These are phyloP conservation scores for Colletotrichum sp. DNA, from an alignment of 2,329 filamentous ascomycete genomes.

Conservation along the genomic window DNA sequence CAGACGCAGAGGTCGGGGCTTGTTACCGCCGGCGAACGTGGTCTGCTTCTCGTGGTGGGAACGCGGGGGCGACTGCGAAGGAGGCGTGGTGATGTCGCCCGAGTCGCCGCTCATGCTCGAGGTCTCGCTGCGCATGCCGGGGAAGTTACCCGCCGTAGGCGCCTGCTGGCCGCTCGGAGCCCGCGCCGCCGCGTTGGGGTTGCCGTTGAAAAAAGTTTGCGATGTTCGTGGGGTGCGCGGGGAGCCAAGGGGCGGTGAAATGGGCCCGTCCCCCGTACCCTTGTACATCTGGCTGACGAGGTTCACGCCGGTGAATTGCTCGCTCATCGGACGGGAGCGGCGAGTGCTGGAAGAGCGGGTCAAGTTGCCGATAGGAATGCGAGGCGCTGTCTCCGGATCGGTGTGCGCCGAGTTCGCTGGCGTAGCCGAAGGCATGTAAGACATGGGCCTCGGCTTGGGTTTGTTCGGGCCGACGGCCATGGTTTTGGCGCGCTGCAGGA, in stretches of 20 bases:
- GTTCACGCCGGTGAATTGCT: conserved; percentile 66
- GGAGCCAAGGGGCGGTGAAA: conserved; percentile 64
- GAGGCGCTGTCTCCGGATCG: conserved; percentile 77
- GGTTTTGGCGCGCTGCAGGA: conserved; percentile 67
- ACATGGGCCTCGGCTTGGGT: conserved; percentile 61
- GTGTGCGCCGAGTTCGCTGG: conserved; percentile 48
- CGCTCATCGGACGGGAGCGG: conserved; percentile 64
- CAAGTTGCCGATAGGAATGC: conserved; percentile 71
- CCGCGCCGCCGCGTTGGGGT: conserved; percentile 57
- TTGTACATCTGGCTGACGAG: conserved; percentile 92
- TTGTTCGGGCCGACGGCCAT: conserved; percentile 56
- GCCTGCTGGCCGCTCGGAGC: conserved; percentile 55
- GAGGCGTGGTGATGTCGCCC: conserved; percentile 52
- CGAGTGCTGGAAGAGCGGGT: conserved; percentile 60
- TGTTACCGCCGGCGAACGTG: conserved; percentile 69
- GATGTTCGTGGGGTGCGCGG: conserved; percentile 66
- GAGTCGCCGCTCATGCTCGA: conserved; percentile 73
- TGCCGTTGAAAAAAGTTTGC: conserved; percentile 69
- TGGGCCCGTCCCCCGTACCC: conserved; percentile 65
- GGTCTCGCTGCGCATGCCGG: conserved; percentile 71
- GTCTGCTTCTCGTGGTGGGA: conserved; percentile 59
- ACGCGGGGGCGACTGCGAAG: conserved; percentile 59
- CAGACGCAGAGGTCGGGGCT: conserved; percentile 83
- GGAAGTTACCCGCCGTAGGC: conserved; percentile 67
- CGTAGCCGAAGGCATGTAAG: conserved; percentile 52